Conservation (phyloP, 495 filamentous ascomycete genomes). For the Beverwykella pulmonaria region DNA sequence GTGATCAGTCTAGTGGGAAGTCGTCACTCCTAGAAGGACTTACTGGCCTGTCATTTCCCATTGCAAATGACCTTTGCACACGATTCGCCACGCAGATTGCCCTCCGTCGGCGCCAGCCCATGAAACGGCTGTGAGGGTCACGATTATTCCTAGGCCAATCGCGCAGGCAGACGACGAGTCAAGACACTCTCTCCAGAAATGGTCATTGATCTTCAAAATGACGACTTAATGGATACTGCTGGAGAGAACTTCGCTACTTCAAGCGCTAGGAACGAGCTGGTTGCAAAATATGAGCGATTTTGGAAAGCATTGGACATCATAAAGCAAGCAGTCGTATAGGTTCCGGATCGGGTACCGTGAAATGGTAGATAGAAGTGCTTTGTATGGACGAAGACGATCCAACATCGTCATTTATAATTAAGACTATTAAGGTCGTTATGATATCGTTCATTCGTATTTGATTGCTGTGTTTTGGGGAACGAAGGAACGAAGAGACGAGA, state of each 20-base stretch:
- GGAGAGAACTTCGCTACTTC: neutral
- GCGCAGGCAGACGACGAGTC: constrained; percentile 4
- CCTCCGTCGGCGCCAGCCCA: constrained; percentile 1
- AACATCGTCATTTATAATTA: neutral
- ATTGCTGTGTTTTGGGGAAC: too few relatives aligned
- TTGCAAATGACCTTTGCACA: neutral
- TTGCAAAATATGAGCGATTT: neutral
- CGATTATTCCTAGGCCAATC: neutral
- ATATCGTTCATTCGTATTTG: too few relatives aligned
- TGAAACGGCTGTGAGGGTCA: neutral
- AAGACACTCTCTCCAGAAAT: neutral
- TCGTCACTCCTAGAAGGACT: constrained; percentile 6
- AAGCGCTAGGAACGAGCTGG: neutral
- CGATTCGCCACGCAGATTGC: constrained; percentile 2
- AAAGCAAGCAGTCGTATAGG: neutral
- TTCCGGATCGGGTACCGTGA: neutral
- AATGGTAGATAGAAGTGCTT: neutral
- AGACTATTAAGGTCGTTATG: too few relatives aligned
- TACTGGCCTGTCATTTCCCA: constrained; percentile 1
- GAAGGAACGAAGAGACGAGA: too few relatives aligned
- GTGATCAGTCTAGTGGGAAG: constrained; percentile 5
- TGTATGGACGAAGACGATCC: neutral
- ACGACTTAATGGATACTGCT: neutral
- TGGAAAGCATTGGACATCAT: neutral
- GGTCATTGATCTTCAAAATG: neutral